These are phyloP conservation scores for Aspergillus fumigatus DNA, from an alignment of 2,329 filamentous ascomycete genomes.

Conservation along the genomic window DNA sequence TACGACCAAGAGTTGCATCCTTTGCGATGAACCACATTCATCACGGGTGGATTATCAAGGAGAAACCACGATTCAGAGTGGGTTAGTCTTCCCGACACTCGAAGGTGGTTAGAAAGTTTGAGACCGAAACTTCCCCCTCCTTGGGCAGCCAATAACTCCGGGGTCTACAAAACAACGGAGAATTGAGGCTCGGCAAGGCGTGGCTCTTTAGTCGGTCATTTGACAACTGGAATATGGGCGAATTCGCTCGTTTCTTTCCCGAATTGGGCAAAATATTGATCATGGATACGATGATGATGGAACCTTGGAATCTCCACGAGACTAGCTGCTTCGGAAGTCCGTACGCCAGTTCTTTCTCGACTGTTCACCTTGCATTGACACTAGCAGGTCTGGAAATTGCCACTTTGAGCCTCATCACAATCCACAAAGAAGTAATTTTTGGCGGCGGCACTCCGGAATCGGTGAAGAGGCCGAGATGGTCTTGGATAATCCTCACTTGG, in stretches of 20 bases:
- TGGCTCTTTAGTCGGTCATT: not conserved
- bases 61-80: not conserved
- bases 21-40: not conserved
- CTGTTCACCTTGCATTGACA: no score
- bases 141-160: not conserved
- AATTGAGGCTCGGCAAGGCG: not conserved
- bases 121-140: not conserved
- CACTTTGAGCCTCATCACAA: not conserved
- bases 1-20: not conserved
- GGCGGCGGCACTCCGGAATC: not conserved
- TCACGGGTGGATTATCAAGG: not conserved
- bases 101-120: not conserved
- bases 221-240: not conserved
- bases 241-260: not conserved
- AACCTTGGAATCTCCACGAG: not conserved
- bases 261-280: no score
- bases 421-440: not conserved
- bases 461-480: not conserved
- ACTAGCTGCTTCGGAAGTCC: not conserved
- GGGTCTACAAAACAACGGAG: not conserved
- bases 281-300: no score
- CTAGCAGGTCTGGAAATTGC: not conserved
- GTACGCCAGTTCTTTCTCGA: not conserved
- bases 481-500: not conserved
- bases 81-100: not conserved